These are phyloP conservation scores for Elaeis guineensis DNA, from an alignment of 176 grass and related monocot genomes.

Conservation along the genomic window DNA sequence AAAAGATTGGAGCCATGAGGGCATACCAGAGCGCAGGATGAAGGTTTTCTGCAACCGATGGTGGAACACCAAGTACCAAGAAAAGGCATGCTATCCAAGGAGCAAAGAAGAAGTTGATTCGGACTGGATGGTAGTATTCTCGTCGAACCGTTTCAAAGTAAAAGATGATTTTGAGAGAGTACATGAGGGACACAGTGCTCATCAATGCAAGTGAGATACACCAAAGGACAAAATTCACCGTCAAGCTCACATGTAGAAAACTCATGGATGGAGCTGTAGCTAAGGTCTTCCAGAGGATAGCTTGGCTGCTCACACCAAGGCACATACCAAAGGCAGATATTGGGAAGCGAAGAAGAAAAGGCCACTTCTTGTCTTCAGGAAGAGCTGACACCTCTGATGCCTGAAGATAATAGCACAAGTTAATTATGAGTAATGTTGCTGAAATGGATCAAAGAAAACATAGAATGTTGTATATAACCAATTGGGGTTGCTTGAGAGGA, in stretches of 20 bases:
- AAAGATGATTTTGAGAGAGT: constrained; percentile 75
- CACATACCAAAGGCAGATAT: constrained; percentile 87
- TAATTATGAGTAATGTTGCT: too few species aligned
- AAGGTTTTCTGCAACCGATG: constrained; percentile 6
- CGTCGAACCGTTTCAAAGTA: constrained; percentile 82
- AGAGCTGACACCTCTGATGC: constrained; percentile 69
- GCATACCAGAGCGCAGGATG: constrained; percentile 39
- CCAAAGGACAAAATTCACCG: constrained; percentile 57
- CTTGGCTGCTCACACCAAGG: constrained; percentile 82
- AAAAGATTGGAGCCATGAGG: constrained; percentile 79
- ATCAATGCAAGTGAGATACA: constrained; percentile 44
- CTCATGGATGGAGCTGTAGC: constrained; percentile 35
- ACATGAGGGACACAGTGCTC: constrained; percentile 46
- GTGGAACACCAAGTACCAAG: constrained; percentile 48
- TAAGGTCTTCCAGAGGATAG: constrained; percentile 90
- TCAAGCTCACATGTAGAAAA: constrained; percentile 59
- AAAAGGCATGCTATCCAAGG: constrained; percentile 84
- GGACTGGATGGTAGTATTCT: constrained; percentile 87
- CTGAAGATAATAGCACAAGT: constrained; percentile 9
- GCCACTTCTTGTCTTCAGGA: constrained; percentile 79
- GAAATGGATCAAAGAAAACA: too few species aligned
- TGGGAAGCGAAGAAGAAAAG: constrained; percentile 87
- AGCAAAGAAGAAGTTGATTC: constrained; percentile 97
- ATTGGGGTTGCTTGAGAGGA: too few species aligned
- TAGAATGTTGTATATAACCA: too few species aligned